Base-by-base conservation (phyloP, 441 rosid species). In the Cnidoscolus chayamansa region DNA sequence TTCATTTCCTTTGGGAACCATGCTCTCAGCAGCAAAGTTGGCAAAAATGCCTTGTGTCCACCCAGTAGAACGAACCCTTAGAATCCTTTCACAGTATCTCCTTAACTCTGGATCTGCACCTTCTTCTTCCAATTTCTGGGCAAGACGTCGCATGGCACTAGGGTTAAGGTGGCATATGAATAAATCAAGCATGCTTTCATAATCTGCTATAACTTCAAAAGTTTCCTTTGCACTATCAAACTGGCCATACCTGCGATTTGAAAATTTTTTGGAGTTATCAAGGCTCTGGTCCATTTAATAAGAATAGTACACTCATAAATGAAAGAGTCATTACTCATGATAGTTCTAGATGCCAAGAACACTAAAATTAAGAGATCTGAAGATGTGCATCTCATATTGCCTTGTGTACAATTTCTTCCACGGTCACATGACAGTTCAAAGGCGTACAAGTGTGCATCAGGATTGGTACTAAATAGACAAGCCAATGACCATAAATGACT, bases 31-130 rank as follows among this genome's bases (percentile, higher is more conserved):
- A 77, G 98, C 97, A 79, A 95, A 95, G 80, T 95, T 95, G 12
- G 98, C 97, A 78, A 96, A 96, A 74, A 96, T 91, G 53, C 99
- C 97, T 74, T 96, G 99, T 15, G 99, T 93, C 99, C 97, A 91
- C 78, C 99, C 98, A 56, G 90, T 88, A 80, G 98, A 91, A 62
- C 97, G 90, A 65, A 77, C 85, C 86, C 99, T 86, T 81, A 96
- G 76, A 80, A 93, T 91, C 80, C 99, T 87, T 83, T 93, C 99
- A 77, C 97, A 91, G 63, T 87, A 89, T 74, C 97, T 85, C 83
- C 99, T 84, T 75, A 96, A 75, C 82, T 93, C 97, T 16, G 99
- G 84, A 86, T 96, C 90, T 55, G 84, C 91, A 48, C 84, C 82
- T 81, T 88, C 97, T 83, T 96, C 99, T 84, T 96, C 99, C 86